phyloP scores from a whole-genome alignment of 225 moss, liverwort and hornwort species.

The Bryoerythrophyllum caledonicum region DNA sequence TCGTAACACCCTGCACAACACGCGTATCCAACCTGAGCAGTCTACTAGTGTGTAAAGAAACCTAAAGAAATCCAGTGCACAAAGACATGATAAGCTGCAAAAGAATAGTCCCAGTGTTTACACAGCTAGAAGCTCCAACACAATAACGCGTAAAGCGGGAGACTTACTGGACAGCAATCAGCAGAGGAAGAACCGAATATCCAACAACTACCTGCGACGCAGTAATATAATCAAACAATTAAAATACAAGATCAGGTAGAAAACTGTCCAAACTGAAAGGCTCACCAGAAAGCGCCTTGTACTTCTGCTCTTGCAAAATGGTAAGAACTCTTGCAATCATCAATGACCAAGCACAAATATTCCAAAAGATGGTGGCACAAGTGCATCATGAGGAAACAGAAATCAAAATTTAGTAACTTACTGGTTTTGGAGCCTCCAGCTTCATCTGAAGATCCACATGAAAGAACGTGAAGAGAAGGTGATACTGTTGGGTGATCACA shows the following conservation, averaged over 20 bases:
- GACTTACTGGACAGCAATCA: constrained; percentile 88
- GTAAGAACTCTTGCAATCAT: not conserved
- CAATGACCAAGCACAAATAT: not conserved
- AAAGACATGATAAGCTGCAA: not conserved
- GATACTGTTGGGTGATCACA: constrained; percentile 87
- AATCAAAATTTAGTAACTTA: constrained; percentile 29
- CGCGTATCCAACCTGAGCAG: not conserved
- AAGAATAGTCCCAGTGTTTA: not conserved
- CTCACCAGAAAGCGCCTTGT: not conserved
- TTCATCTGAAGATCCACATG: constrained; percentile 99
- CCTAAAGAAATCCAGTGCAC: not conserved
- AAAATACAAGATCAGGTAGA: constrained; percentile 16
- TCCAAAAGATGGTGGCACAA: not conserved
- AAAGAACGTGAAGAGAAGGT: constrained; percentile 96
- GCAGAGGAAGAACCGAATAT: constrained; percentile 88
- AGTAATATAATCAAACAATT: constrained; percentile 1
- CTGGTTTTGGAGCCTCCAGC: constrained; percentile 97
- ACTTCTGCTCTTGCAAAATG: not conserved
- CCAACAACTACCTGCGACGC: constrained; percentile 82
- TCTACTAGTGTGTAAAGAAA: not conserved
- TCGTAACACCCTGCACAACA: constrained; percentile 74
- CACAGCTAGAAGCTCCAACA: not conserved
- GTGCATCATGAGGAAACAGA: not conserved
- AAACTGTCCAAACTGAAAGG: constrained; percentile 10
- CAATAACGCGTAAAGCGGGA: not conserved